Evolutionary conservation across 768 basidiomycete species (phyloP), one percentile per base, ranked within the genome.

Genomic region (Plicaturopsis crispa): DNA sequence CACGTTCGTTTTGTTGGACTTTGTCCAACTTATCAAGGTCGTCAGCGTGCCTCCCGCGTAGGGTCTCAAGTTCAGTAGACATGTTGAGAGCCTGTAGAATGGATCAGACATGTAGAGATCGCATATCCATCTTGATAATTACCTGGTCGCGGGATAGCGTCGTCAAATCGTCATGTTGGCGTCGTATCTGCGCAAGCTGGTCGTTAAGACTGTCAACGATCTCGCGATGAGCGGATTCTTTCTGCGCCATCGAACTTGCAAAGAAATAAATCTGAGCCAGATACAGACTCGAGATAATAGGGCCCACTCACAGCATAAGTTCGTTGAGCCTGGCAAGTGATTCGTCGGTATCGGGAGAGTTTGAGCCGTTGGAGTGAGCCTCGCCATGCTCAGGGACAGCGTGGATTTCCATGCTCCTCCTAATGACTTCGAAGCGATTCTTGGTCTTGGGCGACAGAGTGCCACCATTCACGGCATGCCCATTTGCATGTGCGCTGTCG

Each of bases 201-300:
- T 64, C 53, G 31, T 78, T 80, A 45, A 97, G 69, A 22, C 65
- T 65, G 30, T 88, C 80, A 19, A 96, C 84, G 17, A 74, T 55
- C 52, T 94, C 88, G 24, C 78, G 77, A 55, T 98, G 94, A 23
- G 79, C 69, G 4, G 88, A 84, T 57, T 99, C 96, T 57, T 98
- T 98, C 63, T 88, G 84, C 3, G 93, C 93, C 94, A 98, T 97
- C 2, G 94, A 89, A 46, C 91, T 96, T 42, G 33, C 6, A 20
- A 28, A 7, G 44, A 31, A 42, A 51, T 24, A 41, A 43, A 19
- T 32, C 33, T 35, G 30, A 43, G 48, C 34, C 39, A 22, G 32
- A 36, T 35, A 20, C 30, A 22, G 36, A 39, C 23, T 17, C 6
- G 3, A 30, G 22, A 24, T 21, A 18, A 33, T 20, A 14, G 38